These are phyloP conservation scores for Lycium ferocissimum DNA, from an alignment of 257 asterid genomes.

Conservation along the genomic window DNA sequence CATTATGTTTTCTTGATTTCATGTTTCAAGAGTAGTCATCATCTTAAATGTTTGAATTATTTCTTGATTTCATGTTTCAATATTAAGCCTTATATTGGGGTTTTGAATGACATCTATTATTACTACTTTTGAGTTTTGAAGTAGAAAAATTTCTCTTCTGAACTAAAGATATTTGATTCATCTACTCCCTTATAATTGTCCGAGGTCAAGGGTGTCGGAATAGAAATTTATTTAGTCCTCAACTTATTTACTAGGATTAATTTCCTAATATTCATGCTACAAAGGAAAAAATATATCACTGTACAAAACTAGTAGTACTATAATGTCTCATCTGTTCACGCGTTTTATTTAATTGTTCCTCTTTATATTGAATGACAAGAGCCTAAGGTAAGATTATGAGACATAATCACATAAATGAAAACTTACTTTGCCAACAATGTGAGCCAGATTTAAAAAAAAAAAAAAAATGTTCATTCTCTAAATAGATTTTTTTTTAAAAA, in stretches of 20 bases:
- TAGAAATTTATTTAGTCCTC: background rate
- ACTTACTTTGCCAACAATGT: background rate
- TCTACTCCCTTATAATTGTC: background rate
- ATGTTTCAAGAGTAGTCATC: no score
- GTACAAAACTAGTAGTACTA: background rate
- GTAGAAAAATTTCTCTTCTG: background rate
- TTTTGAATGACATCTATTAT: background rate
- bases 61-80: background rate
- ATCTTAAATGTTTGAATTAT: background rate
- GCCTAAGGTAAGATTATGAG: background rate
- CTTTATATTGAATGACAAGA: background rate
- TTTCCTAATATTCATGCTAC: background rate
- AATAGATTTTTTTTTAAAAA: no score
- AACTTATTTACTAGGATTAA: background rate
- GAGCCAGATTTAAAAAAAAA: no score
- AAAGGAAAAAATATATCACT: background rate
- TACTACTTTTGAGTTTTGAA: background rate
- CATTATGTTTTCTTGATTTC: background rate
- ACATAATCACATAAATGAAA: background rate
- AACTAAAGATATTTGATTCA: background rate
- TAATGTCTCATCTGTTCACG: background rate
- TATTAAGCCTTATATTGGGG: background rate
- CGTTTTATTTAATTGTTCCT: background rate
- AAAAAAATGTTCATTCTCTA: no score
- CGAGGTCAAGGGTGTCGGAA: slow-evolving; percentile 19